Evolutionary conservation across 176 grass and related monocot genomes (phyloP), one percentile per base, ranked within the genome.

Genomic region (Triticum timopheevii): DNA sequence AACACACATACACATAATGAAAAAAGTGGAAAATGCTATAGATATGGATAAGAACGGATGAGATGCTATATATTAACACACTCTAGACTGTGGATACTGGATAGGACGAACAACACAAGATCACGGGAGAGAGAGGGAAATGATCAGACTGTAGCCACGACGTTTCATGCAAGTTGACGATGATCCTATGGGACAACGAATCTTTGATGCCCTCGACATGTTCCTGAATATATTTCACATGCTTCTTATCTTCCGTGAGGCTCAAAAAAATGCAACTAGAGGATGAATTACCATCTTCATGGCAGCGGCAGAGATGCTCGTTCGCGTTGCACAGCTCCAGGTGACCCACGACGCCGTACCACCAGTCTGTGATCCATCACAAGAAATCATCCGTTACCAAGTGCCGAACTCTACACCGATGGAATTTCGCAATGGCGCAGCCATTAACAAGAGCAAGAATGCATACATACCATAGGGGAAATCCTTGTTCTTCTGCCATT

Each of bases 401-500:
- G 2, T 56, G 52, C 79, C 79, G 75, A 15, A 45, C 5, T 28
- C 28, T 28, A 28, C 28, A 28, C 28, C 28, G 2, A 2, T 28
- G 28, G 28, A 28, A 28, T 28, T 28, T 28, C 28, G 28, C 28
- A 28, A 42, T 20, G 20, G 2, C 3, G 61, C 35, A 1, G 67
- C 36, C 39, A 79, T 15, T 8, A 13, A 10, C 47, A 16, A 6
- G 49, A 52, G 1, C 4, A 52, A 52, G 49, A 52, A 50, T 16
- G 34, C 47, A 20, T 35, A 30, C 73, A 8, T 90, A 97, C 95
- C 95, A 54, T 93, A 97, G 38, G 95, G 95, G 67, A 93, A 97
- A 27, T 97, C 93, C 80, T 97, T 91, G 89, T 90, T 97, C 85
- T 89, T 97, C 72, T 93, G 87, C 95, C 95, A 97, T 72, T 97